Percentiles rank a stretch among this genome's conserved stretches.
Evolutionary conservation across 192 early-diverging fungal species (phyloP).

Genomic region (Backusella tarrabulga): DNA sequence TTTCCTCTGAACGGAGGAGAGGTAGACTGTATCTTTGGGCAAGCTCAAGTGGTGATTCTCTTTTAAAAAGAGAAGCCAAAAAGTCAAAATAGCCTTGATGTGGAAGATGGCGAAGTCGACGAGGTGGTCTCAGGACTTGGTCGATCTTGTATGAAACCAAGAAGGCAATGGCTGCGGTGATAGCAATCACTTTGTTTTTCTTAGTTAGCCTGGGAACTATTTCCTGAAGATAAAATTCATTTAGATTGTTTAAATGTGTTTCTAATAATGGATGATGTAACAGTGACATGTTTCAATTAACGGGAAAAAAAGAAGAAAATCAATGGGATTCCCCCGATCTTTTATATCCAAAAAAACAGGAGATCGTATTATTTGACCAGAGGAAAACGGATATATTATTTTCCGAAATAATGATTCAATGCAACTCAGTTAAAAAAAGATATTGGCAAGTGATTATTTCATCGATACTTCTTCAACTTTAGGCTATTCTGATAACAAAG

Average conservation of each 20-base stretch:
- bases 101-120: neutral
- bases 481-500: too few species aligned
- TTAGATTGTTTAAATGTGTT: neutral
- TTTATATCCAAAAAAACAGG: neutral
- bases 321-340: neutral
- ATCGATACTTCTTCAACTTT: too few species aligned
- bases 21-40: neutral
- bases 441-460: too few species aligned
- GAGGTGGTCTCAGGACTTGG: neutral
- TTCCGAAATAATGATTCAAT: too few species aligned
- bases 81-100: neutral
- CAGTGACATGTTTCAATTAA: neutral
- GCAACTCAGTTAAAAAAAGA: too few species aligned
- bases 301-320: neutral
- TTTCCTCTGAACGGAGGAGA: neutral
- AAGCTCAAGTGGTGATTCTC: neutral
- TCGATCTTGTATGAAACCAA: neutral
- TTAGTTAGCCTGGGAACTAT: neutral
- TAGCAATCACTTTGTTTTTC: constrained; percentile 7
- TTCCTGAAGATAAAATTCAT: neutral
- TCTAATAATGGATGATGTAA: neutral
- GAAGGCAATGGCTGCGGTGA: neutral
- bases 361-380: too few species aligned
- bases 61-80: neutral
- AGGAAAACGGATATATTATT: too few species aligned